These are phyloP conservation scores for Yarrowia sp. DNA, from an alignment of 805 yeast species.

Conservation along the genomic window DNA sequence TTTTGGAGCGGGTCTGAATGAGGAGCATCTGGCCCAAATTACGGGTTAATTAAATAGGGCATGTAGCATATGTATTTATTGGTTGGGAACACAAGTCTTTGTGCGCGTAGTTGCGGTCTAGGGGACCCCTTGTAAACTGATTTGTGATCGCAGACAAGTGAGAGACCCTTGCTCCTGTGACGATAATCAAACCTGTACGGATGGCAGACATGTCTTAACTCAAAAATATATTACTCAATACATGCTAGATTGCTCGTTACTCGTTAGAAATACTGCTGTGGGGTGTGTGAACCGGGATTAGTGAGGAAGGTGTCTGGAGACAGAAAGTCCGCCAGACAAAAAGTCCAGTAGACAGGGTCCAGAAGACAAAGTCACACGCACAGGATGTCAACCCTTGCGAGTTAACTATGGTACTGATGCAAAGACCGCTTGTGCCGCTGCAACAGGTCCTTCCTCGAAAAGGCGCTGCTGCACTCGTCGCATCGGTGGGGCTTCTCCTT, in stretches of 20 bases:
- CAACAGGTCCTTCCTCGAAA: conserved; percentile 23
- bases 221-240: conserved; percentile 8
- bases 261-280: neutral
- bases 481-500: conserved; percentile 18
- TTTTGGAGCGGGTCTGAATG: conserved; percentile 37
- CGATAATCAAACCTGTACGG: too few species aligned
- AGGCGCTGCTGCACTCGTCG: conserved; percentile 1
- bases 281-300: neutral
- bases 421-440: conserved; percentile 17
- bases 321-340: too few species aligned
- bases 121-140: too few species aligned
- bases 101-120: neutral
- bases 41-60: neutral
- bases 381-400: too few species aligned
- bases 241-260: conserved; percentile 4
- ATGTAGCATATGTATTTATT: conserved; percentile 6
- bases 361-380: too few species aligned
- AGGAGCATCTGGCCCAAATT: conserved; percentile 27
- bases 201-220: too few species aligned
- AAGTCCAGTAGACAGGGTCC: too few species aligned
- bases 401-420: conserved; percentile 10
- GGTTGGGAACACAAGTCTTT: neutral
- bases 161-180: too few species aligned
- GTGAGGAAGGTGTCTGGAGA: too few species aligned
- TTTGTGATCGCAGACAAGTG: too few species aligned